Evolutionary conservation across 139 green algal species (phyloP), one percentile per base, ranked within the genome.

Genomic region (Coccomyxa sp.): DNA sequence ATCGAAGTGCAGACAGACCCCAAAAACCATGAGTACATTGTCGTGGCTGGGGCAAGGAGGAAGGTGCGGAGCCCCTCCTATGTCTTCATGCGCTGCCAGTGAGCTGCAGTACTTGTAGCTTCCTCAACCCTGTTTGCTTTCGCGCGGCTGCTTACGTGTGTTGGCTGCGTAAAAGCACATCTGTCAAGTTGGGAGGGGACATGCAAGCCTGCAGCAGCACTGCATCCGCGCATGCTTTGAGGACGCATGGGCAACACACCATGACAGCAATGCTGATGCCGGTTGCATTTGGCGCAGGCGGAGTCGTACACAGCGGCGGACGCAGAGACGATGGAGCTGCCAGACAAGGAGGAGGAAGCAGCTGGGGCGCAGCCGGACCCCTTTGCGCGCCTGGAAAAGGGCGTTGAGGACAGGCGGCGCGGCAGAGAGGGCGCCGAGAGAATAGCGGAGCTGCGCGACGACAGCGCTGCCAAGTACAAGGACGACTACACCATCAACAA

Each of bases 1-100:
- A 97, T 99, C 69, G 93, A 94, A 75, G 91, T 99, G 8, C 89
- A 94, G 40, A 98, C 95, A 41, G 95, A 99, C 83, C 95, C 95
- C 27, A 95, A 96, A 73, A 94, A 91, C 58, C 82, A 87, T 3
- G 92, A 98, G 54, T 99, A 98, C 84, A 77, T 89, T 1, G 83
- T 97, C 7, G 88, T 94, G 22, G 77, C 82, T 33, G 92, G 92
- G 8, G 90, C 82, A 10, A 79, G 83, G 22, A 81, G 84, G 22
- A 91, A 89, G 89, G 87, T 90, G 40, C 6, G 27, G 73, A 1
- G 2, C 33, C 24, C 24, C 39, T 18, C 5, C 36, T 29, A 14
- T 54, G 6, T 29, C n/a, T 41, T 35, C 68, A 12, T 34, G 27
- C n/a, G 39, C 14, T 7, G 5, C 38, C 38, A 34, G 38, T 64